phyloP scores from a whole-genome alignment of 805 yeast species.

The Candida quercuum region DNA sequence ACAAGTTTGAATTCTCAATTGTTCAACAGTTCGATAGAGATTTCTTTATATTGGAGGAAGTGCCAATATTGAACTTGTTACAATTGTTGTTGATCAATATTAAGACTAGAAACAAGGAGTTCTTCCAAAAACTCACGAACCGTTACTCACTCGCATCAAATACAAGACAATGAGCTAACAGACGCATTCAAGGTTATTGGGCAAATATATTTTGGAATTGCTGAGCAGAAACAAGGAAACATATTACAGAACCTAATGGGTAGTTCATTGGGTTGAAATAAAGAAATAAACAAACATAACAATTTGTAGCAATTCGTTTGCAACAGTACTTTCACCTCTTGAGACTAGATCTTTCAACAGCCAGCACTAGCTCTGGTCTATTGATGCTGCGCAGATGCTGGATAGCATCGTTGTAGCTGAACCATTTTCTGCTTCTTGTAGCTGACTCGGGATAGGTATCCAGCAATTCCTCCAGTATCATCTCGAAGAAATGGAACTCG shows the following conservation, averaged over 20 bases:
- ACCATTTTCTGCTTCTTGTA: conserved; percentile 69
- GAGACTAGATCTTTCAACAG: conserved; percentile 59
- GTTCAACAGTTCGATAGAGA: conserved; percentile 28
- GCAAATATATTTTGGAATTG: conserved; percentile 53
- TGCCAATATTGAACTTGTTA: conserved; percentile 57
- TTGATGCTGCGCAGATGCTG: conserved; percentile 51
- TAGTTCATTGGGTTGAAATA: conserved; percentile 48
- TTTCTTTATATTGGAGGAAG: conserved; percentile 33
- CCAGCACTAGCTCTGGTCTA: conserved; percentile 63
- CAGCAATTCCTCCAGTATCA: conserved; percentile 52
- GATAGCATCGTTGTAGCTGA: conserved; percentile 60
- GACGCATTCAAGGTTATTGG: conserved; percentile 55
- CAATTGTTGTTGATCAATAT: conserved; percentile 61
- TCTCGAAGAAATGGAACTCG: conserved; percentile 86
- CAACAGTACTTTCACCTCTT: too few relatives aligned
- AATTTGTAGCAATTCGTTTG: too few relatives aligned
- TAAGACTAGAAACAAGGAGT: conserved; percentile 44
- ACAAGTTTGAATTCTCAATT: conserved; percentile 15
- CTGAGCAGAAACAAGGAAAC: conserved; percentile 46
- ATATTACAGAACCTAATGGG: conserved; percentile 74
- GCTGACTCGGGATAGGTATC: conserved; percentile 72
- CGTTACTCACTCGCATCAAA: conserved; percentile 42
- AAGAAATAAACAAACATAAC: too few relatives aligned
- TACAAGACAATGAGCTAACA: conserved; percentile 30
- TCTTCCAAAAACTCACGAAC: conserved; percentile 46